These are phyloP conservation scores for Candida labiduridarum DNA, from an alignment of 1,139 yeast genomes.

Conservation along the genomic window DNA sequence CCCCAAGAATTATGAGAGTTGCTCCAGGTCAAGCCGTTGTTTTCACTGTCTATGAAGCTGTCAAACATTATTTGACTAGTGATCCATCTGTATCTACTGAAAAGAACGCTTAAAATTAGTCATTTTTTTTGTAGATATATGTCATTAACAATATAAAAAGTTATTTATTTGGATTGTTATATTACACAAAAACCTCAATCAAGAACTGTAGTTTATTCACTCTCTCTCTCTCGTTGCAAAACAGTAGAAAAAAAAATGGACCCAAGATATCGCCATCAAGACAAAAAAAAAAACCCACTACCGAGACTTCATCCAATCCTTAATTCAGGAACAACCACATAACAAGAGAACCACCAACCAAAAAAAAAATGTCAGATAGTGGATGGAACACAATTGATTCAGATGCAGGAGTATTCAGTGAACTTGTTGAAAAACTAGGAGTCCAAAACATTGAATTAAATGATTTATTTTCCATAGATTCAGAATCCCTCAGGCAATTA, in stretches of 20 bases:
- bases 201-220: too few relatives aligned
- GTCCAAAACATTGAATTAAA: slow-evolving; percentile 60
- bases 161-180: neutral
- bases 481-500: slow-evolving; percentile 40
- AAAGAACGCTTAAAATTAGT: neutral
- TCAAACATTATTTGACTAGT: slow-evolving; percentile 66
- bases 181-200: too few relatives aligned
- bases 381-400: slow-evolving; percentile 76
- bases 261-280: neutral
- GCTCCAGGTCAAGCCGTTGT: slow-evolving; percentile 99
- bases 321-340: neutral
- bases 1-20: slow-evolving; percentile 98
- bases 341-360: neutral
- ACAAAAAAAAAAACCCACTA: neutral
- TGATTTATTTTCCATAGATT: slow-evolving; percentile 59
- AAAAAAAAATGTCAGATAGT: slow-evolving; percentile 15
- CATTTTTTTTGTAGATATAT: neutral
- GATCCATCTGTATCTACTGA: slow-evolving; percentile 19
- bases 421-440: slow-evolving; percentile 60
- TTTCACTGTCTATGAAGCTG: slow-evolving; percentile 91
- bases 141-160: neutral
- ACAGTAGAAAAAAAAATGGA: neutral
- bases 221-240: too few relatives aligned
- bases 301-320: neutral
- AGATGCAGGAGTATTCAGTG: slow-evolving; percentile 76